These are phyloP conservation scores for Cryptomeria japonica DNA, from an alignment of 75 land plant genomes.

Conservation along the genomic window DNA sequence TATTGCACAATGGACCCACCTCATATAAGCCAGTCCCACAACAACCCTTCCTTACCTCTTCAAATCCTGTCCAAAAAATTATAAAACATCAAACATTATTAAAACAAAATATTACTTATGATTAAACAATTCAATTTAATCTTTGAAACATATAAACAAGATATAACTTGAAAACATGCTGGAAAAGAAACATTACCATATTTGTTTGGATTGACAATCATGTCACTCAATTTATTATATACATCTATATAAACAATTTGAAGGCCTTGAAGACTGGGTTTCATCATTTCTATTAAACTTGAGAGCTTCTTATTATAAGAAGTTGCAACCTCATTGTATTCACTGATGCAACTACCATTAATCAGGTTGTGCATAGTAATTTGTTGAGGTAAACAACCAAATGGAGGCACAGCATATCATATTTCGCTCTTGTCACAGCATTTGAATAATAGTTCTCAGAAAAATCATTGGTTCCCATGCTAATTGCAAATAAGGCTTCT, in stretches of 20 bases:
- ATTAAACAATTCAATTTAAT: no score
- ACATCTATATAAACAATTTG: slow-evolving; percentile 36
- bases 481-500: slow-evolving; percentile 23
- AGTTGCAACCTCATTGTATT: slow-evolving; percentile 27
- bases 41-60: not conserved
- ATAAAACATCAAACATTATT: no score
- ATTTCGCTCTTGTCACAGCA: slow-evolving; percentile 1
- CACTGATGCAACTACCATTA: not conserved
- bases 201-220: slow-evolving; percentile 35
- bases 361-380: slow-evolving; percentile 18
- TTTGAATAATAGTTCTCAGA: slow-evolving; percentile 19
- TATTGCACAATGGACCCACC: not conserved
- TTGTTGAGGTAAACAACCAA: slow-evolving; percentile 60
- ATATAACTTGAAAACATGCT: no score
- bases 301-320: slow-evolving; percentile 40
- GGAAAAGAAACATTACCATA: slow-evolving; percentile 28
- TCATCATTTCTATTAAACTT: slow-evolving; percentile 12
- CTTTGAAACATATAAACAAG: no score
- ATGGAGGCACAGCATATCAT: slow-evolving; percentile 47
- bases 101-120: no score
- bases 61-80: not conserved
- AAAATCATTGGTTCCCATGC: slow-evolving; percentile 56
- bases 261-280: slow-evolving; percentile 10
- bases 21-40: not conserved
- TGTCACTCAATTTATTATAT: slow-evolving; percentile 25